Conservation (phyloP, 371 early-diverging fungal genomes). For the Mortierella sp. region DNA sequence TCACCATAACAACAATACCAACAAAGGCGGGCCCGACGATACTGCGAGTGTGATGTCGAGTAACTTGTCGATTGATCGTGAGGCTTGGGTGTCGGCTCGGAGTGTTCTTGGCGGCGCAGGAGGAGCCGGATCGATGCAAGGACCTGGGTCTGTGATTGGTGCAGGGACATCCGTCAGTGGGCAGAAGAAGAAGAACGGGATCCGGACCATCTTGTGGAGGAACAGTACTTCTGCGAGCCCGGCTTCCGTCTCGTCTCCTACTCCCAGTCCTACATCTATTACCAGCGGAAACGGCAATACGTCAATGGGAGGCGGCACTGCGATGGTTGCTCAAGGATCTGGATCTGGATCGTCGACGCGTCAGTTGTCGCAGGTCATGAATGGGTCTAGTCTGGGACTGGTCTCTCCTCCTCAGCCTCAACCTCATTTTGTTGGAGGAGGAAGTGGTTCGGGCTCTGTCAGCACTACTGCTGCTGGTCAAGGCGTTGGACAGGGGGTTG, state of each 20-base stretch:
- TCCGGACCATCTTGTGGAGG: constrained; percentile 39
- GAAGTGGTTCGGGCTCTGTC: not conserved
- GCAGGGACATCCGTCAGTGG: constrained; percentile 19
- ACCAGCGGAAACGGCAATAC: not conserved
- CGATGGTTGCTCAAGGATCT: not conserved
- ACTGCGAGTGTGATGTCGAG: constrained; percentile 51
- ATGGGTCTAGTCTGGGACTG: constrained; percentile 16
- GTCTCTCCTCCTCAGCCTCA: not conserved
- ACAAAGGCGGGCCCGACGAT: constrained; percentile 29
- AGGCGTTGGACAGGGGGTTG: constrained; percentile 2
- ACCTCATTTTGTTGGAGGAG: constrained; percentile 1
- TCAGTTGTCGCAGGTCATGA: constrained; percentile 38
- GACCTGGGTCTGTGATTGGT: constrained; percentile 10
- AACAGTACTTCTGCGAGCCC: constrained; percentile 43
- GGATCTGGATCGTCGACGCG: constrained; percentile 3
- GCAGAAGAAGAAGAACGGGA: constrained; percentile 38
- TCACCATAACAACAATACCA: not conserved
- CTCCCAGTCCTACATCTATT: not conserved
- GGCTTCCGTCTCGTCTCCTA: constrained; percentile 16
- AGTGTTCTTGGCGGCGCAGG: constrained; percentile 18
- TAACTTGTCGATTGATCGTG: constrained; percentile 48
- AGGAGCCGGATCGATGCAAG: constrained; percentile 7
- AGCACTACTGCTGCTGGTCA: constrained; percentile 13
- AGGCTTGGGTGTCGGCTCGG: constrained; percentile 41
- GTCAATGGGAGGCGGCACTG: constrained; percentile 3